Percentiles rank a stretch among this genome's conserved stretches.
Evolutionary conservation across 768 basidiomycete genomes (phyloP).

Genomic region (Podaxis sp.): DNA sequence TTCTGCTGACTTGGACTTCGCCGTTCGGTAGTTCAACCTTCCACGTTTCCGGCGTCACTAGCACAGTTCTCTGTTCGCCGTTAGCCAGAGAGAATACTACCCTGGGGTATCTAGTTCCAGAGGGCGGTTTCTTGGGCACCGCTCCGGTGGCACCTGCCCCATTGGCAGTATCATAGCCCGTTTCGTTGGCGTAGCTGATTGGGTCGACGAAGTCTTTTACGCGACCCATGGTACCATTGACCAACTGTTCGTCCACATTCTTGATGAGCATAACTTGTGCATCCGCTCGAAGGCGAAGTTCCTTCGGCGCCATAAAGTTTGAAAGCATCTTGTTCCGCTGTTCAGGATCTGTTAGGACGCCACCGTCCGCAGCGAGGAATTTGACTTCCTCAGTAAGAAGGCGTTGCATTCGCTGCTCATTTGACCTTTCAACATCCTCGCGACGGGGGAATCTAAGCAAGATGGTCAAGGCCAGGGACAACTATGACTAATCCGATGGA

Average conservation of each 20-base stretch:
- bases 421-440: slow-evolving; percentile 89
- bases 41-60: slow-evolving; percentile 75
- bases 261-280: slow-evolving; percentile 97
- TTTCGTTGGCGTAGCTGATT: slow-evolving; percentile 37
- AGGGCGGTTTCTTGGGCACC: slow-evolving; percentile 27
- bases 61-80: slow-evolving; percentile 48
- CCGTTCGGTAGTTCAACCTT: slow-evolving; percentile 89
- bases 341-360: slow-evolving; percentile 46
- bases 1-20: slow-evolving; percentile 75
- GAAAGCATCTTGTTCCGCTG: slow-evolving; percentile 77
- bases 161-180: slow-evolving; percentile 20
- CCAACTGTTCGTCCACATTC: slow-evolving; percentile 86
- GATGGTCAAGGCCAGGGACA: background rate
- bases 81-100: slow-evolving; percentile 76
- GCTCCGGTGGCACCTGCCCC: slow-evolving; percentile 27
- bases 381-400: slow-evolving; percentile 53
- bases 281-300: slow-evolving; percentile 69
- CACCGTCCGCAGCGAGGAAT: slow-evolving; percentile 66
- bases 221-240: slow-evolving; percentile 93
- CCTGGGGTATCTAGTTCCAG: slow-evolving; percentile 50
- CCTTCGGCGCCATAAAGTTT: slow-evolving; percentile 87
- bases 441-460: slow-evolving; percentile 78
- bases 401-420: slow-evolving; percentile 61
- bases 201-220: slow-evolving; percentile 74
- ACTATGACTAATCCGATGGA: background rate